These are phyloP conservation scores for Thymus quinquecostatus DNA, from an alignment of 257 asterid species.

Conservation along the genomic window DNA sequence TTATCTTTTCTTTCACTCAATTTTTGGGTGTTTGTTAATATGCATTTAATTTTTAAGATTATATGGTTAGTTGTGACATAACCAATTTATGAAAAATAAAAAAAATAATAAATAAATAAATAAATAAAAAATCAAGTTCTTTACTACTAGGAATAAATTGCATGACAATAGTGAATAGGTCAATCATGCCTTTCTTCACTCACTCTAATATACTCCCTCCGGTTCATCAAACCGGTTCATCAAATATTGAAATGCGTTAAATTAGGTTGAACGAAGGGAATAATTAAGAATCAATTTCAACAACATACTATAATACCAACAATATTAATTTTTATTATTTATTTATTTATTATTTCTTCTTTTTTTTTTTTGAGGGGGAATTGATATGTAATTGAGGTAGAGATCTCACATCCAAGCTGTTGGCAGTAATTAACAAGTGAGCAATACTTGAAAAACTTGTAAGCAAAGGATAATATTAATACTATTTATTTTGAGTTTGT, in stretches of 20 bases:
- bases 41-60: neutral
- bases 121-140: neutral
- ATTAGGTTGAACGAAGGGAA: no score
- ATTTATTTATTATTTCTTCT: no score
- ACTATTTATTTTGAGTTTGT: conserved; percentile 11
- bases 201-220: no score
- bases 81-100: no score
- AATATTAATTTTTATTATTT: no score
- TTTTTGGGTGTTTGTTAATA: neutral
- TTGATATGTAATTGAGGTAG: conserved; percentile 10
- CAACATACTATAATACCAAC: no score
- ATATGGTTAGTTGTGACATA: neutral
- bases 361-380: no score
- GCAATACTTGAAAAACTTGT: conserved; percentile 39
- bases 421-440: conserved; percentile 32
- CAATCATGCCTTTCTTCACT: neutral
- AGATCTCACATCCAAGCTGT: conserved; percentile 36
- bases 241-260: no score
- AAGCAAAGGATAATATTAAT: conserved; percentile 39
- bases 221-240: no score
- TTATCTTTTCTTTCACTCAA: neutral
- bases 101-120: no score
- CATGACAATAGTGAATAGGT: neutral
- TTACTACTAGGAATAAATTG: neutral
- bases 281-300: no score